Conservation (phyloP, 2,329 filamentous ascomycete species). For the Geosmithia flava region DNA sequence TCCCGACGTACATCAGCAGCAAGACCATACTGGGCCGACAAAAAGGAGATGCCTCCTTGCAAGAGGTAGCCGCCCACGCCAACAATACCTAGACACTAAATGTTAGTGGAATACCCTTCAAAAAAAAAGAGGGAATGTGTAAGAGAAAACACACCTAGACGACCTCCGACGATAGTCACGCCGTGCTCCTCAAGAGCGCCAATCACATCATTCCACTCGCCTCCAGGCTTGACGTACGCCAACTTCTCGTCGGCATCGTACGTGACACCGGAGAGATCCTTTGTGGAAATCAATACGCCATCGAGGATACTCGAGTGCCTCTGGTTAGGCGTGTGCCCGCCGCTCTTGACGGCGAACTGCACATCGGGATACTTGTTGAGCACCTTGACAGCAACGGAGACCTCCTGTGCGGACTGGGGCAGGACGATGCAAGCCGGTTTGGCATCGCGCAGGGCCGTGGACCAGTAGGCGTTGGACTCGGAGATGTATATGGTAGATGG, state of each 20-base stretch:
- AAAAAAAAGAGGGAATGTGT: too few species aligned
- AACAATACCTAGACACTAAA: slow-evolving; percentile 21
- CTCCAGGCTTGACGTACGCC: slow-evolving; percentile 22
- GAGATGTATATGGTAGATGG: neutral
- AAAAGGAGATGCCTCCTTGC: slow-evolving; percentile 11
- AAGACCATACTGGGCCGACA: slow-evolving; percentile 6
- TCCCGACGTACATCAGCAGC: slow-evolving; percentile 18
- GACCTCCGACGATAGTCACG: slow-evolving; percentile 28
- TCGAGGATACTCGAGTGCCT: slow-evolving; percentile 2
- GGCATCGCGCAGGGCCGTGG: slow-evolving; percentile 13
- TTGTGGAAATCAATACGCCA: slow-evolving; percentile 6
- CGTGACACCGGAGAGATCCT: slow-evolving; percentile 15
- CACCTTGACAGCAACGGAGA: slow-evolving; percentile 6
- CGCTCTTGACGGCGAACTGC: slow-evolving; percentile 7
- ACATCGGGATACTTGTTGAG: slow-evolving; percentile 3
- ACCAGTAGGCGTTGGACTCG: slow-evolving; percentile 16
- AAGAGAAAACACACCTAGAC: slow-evolving; percentile 14
- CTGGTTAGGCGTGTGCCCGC: slow-evolving; percentile 5
- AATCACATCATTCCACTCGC: slow-evolving; percentile 23
- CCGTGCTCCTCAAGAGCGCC: slow-evolving; percentile 14
- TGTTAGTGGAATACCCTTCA: too few species aligned
- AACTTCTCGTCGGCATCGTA: slow-evolving; percentile 14
- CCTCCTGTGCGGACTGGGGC: slow-evolving; percentile 8
- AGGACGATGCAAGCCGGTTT: slow-evolving; percentile 13
- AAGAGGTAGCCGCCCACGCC: slow-evolving; percentile 16